Evolutionary conservation across 106 monocot species (phyloP), one percentile per base, ranked within the genome.

Genomic region (Acanthochlamys bracteata): DNA sequence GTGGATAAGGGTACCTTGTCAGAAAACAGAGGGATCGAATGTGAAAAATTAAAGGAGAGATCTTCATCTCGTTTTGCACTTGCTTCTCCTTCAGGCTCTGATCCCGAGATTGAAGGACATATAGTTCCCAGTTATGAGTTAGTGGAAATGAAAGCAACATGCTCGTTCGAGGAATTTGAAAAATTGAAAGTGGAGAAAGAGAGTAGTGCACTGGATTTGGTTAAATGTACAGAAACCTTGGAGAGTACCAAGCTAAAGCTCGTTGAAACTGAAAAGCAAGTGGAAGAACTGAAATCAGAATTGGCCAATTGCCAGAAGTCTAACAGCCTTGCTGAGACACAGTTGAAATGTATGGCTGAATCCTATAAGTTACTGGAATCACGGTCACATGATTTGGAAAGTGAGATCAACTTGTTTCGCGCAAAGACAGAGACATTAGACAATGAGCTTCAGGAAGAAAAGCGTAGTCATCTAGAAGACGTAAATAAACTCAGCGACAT

Each of bases 321-420:
- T 64, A 91, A 98, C 40, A 79, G 80, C 71, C 81, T 92, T 47
- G 65, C 80, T 69, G 91, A 88, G 59, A 92, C 98, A 60, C 98
- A 98, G 57, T 79, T 98, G 69, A 88, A 86, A 65, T 98, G 98
- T 63, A 98, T 98, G 98, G 76, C 77, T 47, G 88, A 98, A 71
- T 92, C 91, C 21, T 98, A 98, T 69, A 85, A 89, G 60, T 66
- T 67, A 62, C 75, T 98, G 26, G 88, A 98, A 77, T 71, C 80
- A 49, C 82, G 61, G 2, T 69, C 70, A 39, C 42, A 64, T 25
- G 78, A 96, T 63, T 49, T 88, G 39, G 91, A 85, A 71, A 55
- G 58, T 56, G 88, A 98, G 76, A 68, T 83, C 61, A 65, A 56
- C 39, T 25, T 70, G n/a, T 59, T 98, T 45, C 73, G 19, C 9